Evolutionary conservation across 202 grass and related monocot genomes (phyloP), one percentile per base, ranked within the genome.

Genomic region (Carex arenaria): DNA sequence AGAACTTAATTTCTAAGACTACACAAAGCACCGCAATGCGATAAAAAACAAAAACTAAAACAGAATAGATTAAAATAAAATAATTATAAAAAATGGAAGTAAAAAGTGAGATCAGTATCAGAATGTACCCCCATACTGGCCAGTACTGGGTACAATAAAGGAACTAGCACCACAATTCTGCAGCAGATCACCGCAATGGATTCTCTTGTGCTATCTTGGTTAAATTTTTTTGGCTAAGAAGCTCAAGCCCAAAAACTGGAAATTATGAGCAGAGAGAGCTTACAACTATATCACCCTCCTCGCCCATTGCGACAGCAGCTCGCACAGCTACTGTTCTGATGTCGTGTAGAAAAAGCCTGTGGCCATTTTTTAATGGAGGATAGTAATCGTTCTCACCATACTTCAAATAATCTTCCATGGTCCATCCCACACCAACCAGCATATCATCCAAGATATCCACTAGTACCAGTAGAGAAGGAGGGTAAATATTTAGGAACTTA

Each of bases 401-500:
- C 78, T 98, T 94, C 80, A 98, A 93, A 86, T 98, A 98, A 87
- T 98, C 95, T 90, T 95, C 82, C 95, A 98, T 98, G 65, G 89
- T 98, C 95, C 90, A 98, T 49, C 92, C 95, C 18, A 98, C 83
- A 3, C 95, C 95, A 43, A 74, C 91, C 85, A 98, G 88, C 95
- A 98, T 98, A 83, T 98, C 95, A 87, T 98, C 95, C 63, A 98
- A 86, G 86, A 98, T 98, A 83, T 98, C 92, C 91, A 95, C 92
- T 98, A 85, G 65, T 68, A 64, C 89, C 64, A 80, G 62, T 28
- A 82, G 60, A 89, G 30, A 56, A 80, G 43, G 85, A 51, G 19
- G 6, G 62, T 83, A 74, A 80, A 60, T 69, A 61, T 86, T 40
- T 74, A 77, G 61, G 61, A 81, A 82, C 17, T 82, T 86, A 73